Base-by-base conservation (phyloP, 2,329 filamentous ascomycete species). In the Stagonosporopsis cucurbitacearum region DNA sequence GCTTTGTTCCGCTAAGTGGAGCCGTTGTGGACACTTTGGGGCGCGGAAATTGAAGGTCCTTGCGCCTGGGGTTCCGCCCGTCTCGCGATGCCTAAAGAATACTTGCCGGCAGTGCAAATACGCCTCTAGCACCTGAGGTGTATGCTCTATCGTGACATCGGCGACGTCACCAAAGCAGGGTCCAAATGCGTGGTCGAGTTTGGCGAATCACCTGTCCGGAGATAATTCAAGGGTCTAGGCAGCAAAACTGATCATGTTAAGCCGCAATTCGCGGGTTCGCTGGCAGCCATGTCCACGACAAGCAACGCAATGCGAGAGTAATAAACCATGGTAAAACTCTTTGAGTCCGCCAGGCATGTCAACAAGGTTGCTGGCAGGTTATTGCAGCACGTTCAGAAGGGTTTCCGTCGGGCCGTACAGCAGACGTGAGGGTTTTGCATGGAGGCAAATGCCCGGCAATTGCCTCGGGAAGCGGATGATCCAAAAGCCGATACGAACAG, bases 1-100 rank as follows among this genome's bases (percentile, higher is more conserved):
- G 58, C 49, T 43, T 35, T 54, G 32, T 50, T 46, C 54, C 63
- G 48, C 54, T 42, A 48, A 42, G 63, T 67, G 64, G 64, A 62
- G 56, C 57, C 57, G 36, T 37, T 40, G 53, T 59, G 63, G 64
- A 49, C 54, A 36, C 39, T 53, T 32, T 55, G 49, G 42, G 55
- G 58, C 50, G 43, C 42, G 51, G 55, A 57, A 54, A 48, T 43
- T 48, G 50, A 58, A 52, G 55, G 50, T 50, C 49, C 52, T 42
- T 44, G 40, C 50, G 44, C 37, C 37, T 55, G 50, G 52, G 47
- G 53, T 54, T 40, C 32, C 45, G 46, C 41, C 39, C 36, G 23
- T 33, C 33, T 40, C 20, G 41, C 30, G 45, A 32, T 36, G 17
- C 41, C 40, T 26, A 43, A 25, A 37, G 13, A 23, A 46, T 28